These are phyloP conservation scores for Croton setiger DNA, from an alignment of 441 rosid genomes.

Conservation along the genomic window DNA sequence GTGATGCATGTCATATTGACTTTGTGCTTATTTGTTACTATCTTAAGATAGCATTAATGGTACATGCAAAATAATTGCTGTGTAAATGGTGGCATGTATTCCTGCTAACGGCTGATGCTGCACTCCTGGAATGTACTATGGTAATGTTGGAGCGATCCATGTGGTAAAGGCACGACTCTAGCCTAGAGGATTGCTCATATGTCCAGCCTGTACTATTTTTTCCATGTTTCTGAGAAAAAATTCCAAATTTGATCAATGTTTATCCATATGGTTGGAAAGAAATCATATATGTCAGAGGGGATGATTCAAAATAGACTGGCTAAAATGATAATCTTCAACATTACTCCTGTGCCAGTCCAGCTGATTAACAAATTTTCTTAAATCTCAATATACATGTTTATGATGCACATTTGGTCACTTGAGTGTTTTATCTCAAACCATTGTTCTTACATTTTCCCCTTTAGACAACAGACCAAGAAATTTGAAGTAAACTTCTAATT, in stretches of 20 bases:
- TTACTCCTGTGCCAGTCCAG: constrained; percentile 1
- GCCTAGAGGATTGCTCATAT: neutral
- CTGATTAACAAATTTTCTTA: constrained; percentile 8
- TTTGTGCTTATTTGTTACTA: neutral
- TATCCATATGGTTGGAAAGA: neutral
- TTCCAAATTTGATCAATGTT: neutral
- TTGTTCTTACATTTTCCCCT: constrained; percentile 7
- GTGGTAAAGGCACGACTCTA: neutral
- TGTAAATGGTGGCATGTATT: neutral
- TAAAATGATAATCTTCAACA: constrained; percentile 1
- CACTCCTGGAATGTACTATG: constrained; percentile 6
- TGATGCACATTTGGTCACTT: neutral
- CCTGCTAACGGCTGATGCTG: constrained; percentile 2
- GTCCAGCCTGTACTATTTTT: constrained; percentile 1
- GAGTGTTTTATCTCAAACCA: constrained; percentile 3
- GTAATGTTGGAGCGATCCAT: neutral
- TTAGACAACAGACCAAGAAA: constrained; percentile 2
- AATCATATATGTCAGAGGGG: neutral
- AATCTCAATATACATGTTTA: neutral
- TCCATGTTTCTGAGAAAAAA: too few species aligned
- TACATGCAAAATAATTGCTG: neutral
- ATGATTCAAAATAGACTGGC: constrained; percentile 3
- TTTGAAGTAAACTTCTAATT: constrained; percentile 2
- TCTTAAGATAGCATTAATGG: neutral
- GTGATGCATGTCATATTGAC: neutral